Evolutionary conservation across 805 yeast species (phyloP).

Genomic region (Naumovozyma castellii): DNA sequence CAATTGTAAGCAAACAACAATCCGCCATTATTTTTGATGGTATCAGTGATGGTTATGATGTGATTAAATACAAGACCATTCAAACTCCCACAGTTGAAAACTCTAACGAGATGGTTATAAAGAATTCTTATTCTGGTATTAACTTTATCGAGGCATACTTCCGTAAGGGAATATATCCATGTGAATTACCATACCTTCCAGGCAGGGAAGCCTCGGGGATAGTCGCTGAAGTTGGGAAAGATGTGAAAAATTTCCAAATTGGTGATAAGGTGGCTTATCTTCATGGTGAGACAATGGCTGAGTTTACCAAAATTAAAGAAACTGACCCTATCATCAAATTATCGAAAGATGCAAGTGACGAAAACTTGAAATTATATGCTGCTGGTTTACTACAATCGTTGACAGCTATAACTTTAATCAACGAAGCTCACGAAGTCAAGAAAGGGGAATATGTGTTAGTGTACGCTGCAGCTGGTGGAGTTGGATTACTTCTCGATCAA

Average conservation of each 20-base stretch:
- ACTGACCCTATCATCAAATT: slow-evolving; percentile 38
- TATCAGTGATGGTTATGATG: slow-evolving; percentile 46
- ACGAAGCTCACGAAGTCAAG: slow-evolving; percentile 57
- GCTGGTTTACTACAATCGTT: slow-evolving; percentile 62
- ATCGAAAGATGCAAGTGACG: slow-evolving; percentile 40
- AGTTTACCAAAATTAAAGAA: slow-evolving; percentile 46
- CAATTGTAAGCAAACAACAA: slow-evolving; percentile 31
- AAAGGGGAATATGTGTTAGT: slow-evolving; percentile 64
- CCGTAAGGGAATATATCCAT: slow-evolving; percentile 68
- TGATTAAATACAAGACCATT: slow-evolving; percentile 45
- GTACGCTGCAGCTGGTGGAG: slow-evolving; percentile 96
- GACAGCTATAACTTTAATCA: slow-evolving; percentile 65
- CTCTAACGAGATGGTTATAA: slow-evolving; percentile 54
- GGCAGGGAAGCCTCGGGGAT: slow-evolving; percentile 73
- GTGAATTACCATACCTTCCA: slow-evolving; percentile 47
- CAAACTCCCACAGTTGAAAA: slow-evolving; percentile 47
- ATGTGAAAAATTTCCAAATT: slow-evolving; percentile 43
- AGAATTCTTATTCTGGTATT: slow-evolving; percentile 69
- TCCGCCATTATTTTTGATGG: slow-evolving; percentile 47
- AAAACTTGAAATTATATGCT: slow-evolving; percentile 45
- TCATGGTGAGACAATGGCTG: slow-evolving; percentile 53
- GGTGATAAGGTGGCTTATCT: slow-evolving; percentile 67
- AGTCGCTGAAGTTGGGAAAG: slow-evolving; percentile 53
- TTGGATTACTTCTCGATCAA: slow-evolving; percentile 66
- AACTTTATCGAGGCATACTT: slow-evolving; percentile 79